These are phyloP conservation scores for Polytrichum commune DNA, from an alignment of 225 moss, liverwort and hornwort species.

Conservation along the genomic window DNA sequence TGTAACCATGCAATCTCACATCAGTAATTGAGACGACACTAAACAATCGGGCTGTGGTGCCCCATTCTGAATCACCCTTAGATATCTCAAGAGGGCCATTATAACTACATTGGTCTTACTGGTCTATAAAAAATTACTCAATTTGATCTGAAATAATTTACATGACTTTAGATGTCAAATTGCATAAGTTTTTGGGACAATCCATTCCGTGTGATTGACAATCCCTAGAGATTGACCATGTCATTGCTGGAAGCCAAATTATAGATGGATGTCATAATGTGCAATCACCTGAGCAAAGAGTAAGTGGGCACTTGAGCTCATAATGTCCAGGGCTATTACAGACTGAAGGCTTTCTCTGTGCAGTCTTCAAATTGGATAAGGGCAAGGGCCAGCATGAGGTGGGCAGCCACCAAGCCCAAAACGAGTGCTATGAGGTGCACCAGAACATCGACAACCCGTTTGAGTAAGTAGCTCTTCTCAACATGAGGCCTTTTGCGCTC, in stretches of 20 bases:
- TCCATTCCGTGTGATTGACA: background rate
- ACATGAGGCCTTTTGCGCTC: constrained; percentile 54
- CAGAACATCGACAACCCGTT: constrained; percentile 35
- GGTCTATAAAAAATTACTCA: background rate
- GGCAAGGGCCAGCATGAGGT: constrained; percentile 55
- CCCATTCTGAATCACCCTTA: no score
- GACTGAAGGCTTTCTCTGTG: constrained; percentile 41
- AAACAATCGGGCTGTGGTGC: no score
- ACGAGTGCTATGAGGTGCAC: constrained; percentile 45
- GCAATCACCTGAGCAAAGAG: constrained; percentile 58
- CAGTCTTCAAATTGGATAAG: constrained; percentile 43
- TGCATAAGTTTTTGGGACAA: background rate
- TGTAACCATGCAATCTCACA: no score
- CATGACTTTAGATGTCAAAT: background rate
- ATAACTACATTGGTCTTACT: no score
- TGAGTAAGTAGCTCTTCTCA: constrained; percentile 44
- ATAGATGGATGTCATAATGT: no score
- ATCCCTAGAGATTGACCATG: no score
- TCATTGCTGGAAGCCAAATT: no score
- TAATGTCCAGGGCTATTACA: constrained; percentile 48
- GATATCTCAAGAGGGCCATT: no score
- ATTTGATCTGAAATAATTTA: no score
- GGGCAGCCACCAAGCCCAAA: constrained; percentile 51
- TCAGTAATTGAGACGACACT: no score
- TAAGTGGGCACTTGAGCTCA: constrained; percentile 51